These are phyloP conservation scores for Arthroderma sp. DNA, from an alignment of 2,329 filamentous ascomycete species.

Conservation along the genomic window DNA sequence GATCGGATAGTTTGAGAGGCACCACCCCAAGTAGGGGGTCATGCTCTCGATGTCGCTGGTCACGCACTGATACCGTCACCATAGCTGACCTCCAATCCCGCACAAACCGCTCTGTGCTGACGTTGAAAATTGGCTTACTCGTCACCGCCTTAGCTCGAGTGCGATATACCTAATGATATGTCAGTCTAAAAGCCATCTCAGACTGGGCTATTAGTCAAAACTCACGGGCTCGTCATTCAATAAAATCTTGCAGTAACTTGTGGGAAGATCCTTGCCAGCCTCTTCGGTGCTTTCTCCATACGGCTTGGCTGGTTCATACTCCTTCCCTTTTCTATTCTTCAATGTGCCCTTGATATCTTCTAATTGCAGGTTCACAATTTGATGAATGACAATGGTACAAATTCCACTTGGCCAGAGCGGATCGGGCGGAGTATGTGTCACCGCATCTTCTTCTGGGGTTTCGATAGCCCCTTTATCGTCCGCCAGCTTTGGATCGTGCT, in stretches of 20 bases:
- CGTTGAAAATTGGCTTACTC: constrained; percentile 93
- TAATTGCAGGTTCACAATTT: constrained; percentile 91
- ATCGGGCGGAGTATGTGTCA: constrained; percentile 80
- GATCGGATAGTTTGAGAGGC: constrained; percentile 71
- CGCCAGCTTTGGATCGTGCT: constrained; percentile 63
- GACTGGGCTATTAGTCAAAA: background rate
- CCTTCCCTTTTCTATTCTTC: constrained; percentile 69
- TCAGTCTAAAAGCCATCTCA: background rate
- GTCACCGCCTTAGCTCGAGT: constrained; percentile 90
- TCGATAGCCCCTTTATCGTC: constrained; percentile 74
- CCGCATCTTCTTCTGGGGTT: constrained; percentile 64
- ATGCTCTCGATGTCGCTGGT: constrained; percentile 78
- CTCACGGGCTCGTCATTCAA: constrained; percentile 63
- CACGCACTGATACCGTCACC: constrained; percentile 75
- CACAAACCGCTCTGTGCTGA: constrained; percentile 83
- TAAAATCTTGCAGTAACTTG: constrained; percentile 84
- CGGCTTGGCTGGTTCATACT: constrained; percentile 76
- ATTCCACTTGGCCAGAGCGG: constrained; percentile 93
- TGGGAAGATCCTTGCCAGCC: constrained; percentile 64
- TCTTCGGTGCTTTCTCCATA: constrained; percentile 82
- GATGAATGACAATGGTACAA: constrained; percentile 74
- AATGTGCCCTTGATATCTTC: constrained; percentile 66
- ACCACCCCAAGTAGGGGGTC: constrained; percentile 91
- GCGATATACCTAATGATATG: constrained; percentile 52
- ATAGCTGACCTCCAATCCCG: constrained; percentile 85